Base-by-base conservation (phyloP, 352 stramenopile species). In the Phytophthora capsici region DNA sequence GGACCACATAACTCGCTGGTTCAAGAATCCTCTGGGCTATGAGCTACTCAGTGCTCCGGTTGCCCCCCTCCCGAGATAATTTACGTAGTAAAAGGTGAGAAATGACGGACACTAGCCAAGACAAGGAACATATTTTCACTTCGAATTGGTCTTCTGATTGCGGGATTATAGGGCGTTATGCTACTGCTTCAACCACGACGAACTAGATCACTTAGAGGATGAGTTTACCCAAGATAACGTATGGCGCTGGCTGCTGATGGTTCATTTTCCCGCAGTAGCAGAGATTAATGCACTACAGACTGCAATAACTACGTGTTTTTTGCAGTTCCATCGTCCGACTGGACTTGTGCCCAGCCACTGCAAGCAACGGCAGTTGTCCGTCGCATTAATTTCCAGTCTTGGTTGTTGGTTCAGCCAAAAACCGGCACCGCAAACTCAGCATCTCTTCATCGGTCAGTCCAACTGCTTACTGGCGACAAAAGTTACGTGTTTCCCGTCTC, bases 11-110 rank as follows among this genome's bases (percentile, higher is more conserved):
- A 26, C 37, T 43, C 43, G 38, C 30, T 71, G 59, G 57, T 55
- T 66, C 23, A 73, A 71, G 54, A 65, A 66, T 49, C 65, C 65
- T 3, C 14, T 63, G 32, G 52, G 49, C 16, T 73, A 73, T 16
- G 65, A 73, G 12, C 54, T 73, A 1, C 41, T 73, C 26, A 48
- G 45, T 12, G 38, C 50, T 25, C 50, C 57, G 19, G 50, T 63
- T 26, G 28, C 38, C 23, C 58, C 64, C 1, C 64, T 64, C 26
- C 57, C 64, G 25, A 63, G 64, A 54, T 72, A 63, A 55, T 3
- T 43, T 17, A 12, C 36, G 36, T n/a, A 20, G 36, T 4, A 8
- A 34, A 34, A 34, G 9, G 9, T 13, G 9, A 34, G 13, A 12
- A 34, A 34, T 34, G 28, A 9, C 0, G 9, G 2, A 34, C 8